phyloP scores from a whole-genome alignment of 2,329 filamentous ascomycete genomes.

The Fusarium foetens region DNA sequence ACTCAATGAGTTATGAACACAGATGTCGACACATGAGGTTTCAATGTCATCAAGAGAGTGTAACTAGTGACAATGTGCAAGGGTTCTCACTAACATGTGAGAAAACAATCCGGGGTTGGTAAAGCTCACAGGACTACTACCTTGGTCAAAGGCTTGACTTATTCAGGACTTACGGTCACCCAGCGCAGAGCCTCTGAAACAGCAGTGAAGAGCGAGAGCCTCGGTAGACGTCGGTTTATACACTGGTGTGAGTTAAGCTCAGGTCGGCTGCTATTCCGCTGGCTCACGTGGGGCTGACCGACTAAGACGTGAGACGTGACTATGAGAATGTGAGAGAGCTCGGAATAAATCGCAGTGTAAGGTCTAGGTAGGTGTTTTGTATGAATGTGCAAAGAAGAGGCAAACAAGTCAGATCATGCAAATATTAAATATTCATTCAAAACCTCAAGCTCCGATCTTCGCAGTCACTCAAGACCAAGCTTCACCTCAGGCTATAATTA shows the following conservation, averaged over 20 bases:
- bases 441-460: conserved; percentile 16
- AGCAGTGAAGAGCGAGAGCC: conserved; percentile 3
- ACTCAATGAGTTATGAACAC: conserved; percentile 6
- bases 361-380: neutral
- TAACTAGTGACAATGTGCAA: conserved; percentile 1
- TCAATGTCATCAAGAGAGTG: conserved; percentile 4
- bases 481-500: neutral
- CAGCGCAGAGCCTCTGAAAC: conserved; percentile 1
- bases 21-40: neutral
- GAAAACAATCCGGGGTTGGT: conserved; percentile 25
- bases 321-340: conserved; percentile 10
- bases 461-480: conserved; percentile 1
- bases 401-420: neutral
- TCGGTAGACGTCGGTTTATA: conserved; percentile 30
- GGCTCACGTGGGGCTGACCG: conserved; percentile 36
- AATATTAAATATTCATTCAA: conserved; percentile 1
- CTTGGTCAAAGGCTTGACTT: conserved; percentile 5
- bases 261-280: conserved; percentile 21
- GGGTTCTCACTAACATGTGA: conserved; percentile 39
- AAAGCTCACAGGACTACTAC: conserved; percentile 7
- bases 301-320: conserved; percentile 29
- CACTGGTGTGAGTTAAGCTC: conserved; percentile 4
- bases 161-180: conserved; percentile 2
- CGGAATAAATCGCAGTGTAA: conserved; percentile 16
- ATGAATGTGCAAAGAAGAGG: neutral